Conservation (phyloP, 768 basidiomycete genomes). For the Lenzites betulinus region DNA sequence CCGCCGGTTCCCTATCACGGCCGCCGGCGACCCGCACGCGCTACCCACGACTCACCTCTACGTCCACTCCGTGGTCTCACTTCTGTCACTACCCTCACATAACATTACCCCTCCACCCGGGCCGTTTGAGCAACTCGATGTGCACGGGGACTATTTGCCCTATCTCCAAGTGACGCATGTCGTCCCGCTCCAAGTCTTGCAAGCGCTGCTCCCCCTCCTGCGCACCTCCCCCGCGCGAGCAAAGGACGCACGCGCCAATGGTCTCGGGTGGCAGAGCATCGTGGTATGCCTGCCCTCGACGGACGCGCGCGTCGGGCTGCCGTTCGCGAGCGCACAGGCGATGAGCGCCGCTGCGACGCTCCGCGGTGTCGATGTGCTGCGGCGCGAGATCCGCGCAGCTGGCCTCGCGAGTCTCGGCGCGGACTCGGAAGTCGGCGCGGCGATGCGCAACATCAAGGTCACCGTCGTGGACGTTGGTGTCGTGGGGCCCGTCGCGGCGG, state of each 20-base stretch:
- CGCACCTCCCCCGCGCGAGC: conserved; percentile 63
- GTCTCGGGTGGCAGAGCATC: conserved; percentile 45
- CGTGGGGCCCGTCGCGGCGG: conserved; percentile 36
- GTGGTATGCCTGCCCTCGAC: conserved; percentile 76
- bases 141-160: conserved; percentile 63
- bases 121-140: conserved; percentile 70
- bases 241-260: conserved; percentile 52
- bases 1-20: conserved; percentile 77
- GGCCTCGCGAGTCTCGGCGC: conserved; percentile 52
- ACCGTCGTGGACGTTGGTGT: conserved; percentile 75
- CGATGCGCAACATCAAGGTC: conserved; percentile 67
- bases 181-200: conserved; percentile 74
- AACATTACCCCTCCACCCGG: conserved; percentile 43
- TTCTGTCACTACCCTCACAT: conserved; percentile 56
- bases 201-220: conserved; percentile 74
- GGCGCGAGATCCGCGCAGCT: conserved; percentile 68
- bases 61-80: conserved; percentile 77
- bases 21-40: conserved; percentile 80
- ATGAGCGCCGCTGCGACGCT: conserved; percentile 78
- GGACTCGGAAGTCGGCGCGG: conserved; percentile 36
- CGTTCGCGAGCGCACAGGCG: conserved; percentile 61
- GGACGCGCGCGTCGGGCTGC: conserved; percentile 73
- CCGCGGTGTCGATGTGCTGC: conserved; percentile 70
- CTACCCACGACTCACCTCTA: conserved; percentile 66
- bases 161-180: conserved; percentile 77